phyloP scores from a whole-genome alignment of 345 rosid genomes.

The Gossypioides kirkii region DNA sequence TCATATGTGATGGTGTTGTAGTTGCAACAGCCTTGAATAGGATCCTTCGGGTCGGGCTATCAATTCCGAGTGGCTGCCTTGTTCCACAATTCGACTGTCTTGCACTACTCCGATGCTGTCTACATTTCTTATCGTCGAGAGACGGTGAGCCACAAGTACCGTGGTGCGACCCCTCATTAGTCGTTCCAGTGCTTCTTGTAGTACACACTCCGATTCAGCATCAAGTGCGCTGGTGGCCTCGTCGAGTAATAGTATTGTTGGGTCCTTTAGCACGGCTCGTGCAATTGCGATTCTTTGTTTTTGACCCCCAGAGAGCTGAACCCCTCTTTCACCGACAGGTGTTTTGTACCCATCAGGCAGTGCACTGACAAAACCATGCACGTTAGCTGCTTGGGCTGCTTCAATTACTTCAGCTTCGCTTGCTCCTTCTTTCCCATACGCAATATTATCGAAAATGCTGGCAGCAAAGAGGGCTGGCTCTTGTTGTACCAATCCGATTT shows the following conservation, averaged over 20 bases:
- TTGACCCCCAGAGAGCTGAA: constrained; percentile 95
- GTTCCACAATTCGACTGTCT: constrained; percentile 90
- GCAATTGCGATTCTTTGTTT: constrained; percentile 99
- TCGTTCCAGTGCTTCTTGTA: constrained; percentile 94
- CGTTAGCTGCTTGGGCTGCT: constrained; percentile 91
- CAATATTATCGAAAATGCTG: constrained; percentile 91
- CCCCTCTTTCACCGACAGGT: constrained; percentile 95
- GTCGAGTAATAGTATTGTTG: constrained; percentile 75
- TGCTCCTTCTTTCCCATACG: constrained; percentile 86
- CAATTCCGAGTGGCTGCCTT: constrained; percentile 84
- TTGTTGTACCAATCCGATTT: constrained; percentile 94
- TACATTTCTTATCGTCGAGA: constrained; percentile 90
- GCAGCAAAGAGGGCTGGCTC: constrained; percentile 96
- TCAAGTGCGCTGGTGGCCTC: constrained; percentile 98
- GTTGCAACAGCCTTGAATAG: constrained; percentile 85
- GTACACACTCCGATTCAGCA: constrained; percentile 91
- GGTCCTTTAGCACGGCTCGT: constrained; percentile 96
- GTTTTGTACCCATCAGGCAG: constrained; percentile 94
- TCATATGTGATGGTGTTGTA: constrained; percentile 82
- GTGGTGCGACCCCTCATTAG: constrained; percentile 97
- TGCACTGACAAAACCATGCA: constrained; percentile 82
- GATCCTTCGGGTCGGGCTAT: constrained; percentile 79
- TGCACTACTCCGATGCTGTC: constrained; percentile 87
- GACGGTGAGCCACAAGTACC: constrained; percentile 86
- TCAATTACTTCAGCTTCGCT: constrained; percentile 87